phyloP scores from a whole-genome alignment of 2,329 filamentous ascomycete genomes.

The Sarocladium brachiariae region DNA sequence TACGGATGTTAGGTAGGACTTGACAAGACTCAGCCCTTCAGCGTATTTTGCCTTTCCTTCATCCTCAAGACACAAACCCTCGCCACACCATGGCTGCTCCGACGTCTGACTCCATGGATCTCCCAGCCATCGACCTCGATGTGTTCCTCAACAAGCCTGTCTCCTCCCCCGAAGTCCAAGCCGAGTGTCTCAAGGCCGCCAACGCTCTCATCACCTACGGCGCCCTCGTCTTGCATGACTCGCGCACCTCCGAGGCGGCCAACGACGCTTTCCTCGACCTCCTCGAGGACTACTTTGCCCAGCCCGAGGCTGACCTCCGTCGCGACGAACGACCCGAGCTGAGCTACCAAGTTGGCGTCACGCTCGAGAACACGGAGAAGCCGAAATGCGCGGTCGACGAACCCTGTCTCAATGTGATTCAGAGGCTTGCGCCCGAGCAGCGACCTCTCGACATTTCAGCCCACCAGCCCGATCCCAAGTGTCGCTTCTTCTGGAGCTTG shows the following conservation, averaged over 20 bases:
- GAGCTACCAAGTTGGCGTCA: constrained; percentile 55
- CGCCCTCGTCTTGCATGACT: constrained; percentile 51
- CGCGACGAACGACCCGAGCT: constrained; percentile 51
- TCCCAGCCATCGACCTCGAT: constrained; percentile 54
- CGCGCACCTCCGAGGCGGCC: constrained; percentile 47
- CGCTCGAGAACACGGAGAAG: constrained; percentile 56
- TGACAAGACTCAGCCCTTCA: neutral
- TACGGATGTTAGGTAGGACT: no score
- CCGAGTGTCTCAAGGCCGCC: constrained; percentile 48
- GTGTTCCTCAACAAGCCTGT: constrained; percentile 40
- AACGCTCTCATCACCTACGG: constrained; percentile 53
- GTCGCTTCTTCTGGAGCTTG: constrained; percentile 59
- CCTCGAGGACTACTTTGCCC: constrained; percentile 59
- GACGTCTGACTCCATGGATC: constrained; percentile 37
- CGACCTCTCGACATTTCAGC: constrained; percentile 50
- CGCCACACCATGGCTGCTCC: constrained; percentile 9
- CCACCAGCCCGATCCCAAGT: constrained; percentile 54
- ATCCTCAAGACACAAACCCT: neutral
- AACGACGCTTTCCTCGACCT: constrained; percentile 53
- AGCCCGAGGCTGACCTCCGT: constrained; percentile 39
- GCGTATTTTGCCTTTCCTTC: neutral
- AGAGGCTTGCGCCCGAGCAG: constrained; percentile 46
- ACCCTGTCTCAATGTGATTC: constrained; percentile 51
- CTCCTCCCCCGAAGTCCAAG: constrained; percentile 35
- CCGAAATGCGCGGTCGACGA: constrained; percentile 57